Conservation (phyloP, 2,329 filamentous ascomycete species). For the Pseudopyricularia cyperi region DNA sequence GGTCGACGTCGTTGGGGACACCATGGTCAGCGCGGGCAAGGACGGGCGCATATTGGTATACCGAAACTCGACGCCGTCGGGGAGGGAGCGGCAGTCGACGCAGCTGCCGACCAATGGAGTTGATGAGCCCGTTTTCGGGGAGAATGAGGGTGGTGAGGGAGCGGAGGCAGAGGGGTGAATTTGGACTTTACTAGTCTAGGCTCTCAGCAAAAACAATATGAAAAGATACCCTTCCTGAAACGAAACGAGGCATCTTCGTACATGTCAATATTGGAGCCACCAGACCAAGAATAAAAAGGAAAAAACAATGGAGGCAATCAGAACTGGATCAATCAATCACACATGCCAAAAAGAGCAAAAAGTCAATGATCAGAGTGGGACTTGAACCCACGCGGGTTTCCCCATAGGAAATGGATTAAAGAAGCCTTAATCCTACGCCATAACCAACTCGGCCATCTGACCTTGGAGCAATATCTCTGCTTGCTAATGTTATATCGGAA, state of each 20-base stretch:
- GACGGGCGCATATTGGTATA: constrained; percentile 40
- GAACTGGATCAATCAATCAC: neutral
- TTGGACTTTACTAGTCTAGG: too few relatives aligned
- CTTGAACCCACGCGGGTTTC: neutral
- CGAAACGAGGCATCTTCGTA: too few relatives aligned
- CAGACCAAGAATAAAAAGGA: too few relatives aligned
- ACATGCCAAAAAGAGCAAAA: neutral
- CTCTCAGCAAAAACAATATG: too few relatives aligned
- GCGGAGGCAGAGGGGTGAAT: too few relatives aligned
- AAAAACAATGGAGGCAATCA: too few relatives aligned
- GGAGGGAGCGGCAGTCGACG: neutral
- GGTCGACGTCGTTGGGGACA: constrained; percentile 45
- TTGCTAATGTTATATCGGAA: too few relatives aligned
- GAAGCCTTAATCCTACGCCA: neutral
- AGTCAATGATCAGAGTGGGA: neutral
- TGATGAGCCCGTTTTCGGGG: neutral
- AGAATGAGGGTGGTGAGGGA: neutral
- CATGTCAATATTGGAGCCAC: too few relatives aligned
- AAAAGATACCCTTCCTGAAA: too few relatives aligned
- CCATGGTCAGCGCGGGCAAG: constrained; percentile 44
- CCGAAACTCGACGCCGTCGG: constrained; percentile 12
- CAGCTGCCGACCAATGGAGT: neutral
- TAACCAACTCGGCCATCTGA: neutral
- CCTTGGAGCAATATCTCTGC: neutral
- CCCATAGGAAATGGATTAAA: neutral